These are phyloP conservation scores for Pseudogymnoascus pannorum DNA, from an alignment of 2,329 filamentous ascomycete species.

Conservation along the genomic window DNA sequence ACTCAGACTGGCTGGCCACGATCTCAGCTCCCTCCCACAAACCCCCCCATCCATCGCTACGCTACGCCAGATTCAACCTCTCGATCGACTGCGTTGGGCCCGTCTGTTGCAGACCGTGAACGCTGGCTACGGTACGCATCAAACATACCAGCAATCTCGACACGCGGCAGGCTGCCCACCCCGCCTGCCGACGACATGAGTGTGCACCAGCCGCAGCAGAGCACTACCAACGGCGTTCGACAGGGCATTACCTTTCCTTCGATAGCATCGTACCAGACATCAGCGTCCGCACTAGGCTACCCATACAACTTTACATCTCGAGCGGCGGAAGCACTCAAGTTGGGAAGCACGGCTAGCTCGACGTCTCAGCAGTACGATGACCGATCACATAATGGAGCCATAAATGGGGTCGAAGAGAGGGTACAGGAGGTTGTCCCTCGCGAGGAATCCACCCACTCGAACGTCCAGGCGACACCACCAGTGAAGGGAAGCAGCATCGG, in stretches of 20 bases:
- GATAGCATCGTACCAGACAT: conserved; percentile 14
- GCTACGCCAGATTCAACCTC: background rate
- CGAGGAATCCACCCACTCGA: conserved; percentile 23
- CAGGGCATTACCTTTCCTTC: conserved; percentile 29
- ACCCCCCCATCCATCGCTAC: background rate
- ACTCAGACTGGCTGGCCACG: conserved; percentile 10
- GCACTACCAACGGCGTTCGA: conserved; percentile 40
- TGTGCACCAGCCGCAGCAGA: conserved; percentile 39
- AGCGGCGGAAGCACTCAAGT: conserved; percentile 19
- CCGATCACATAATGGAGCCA: background rate
- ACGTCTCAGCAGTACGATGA: conserved; percentile 10
- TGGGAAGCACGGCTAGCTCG: conserved; percentile 15
- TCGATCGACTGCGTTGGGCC: background rate
- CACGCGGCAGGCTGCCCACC: conserved; percentile 38
- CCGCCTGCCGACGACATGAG: conserved; percentile 47
- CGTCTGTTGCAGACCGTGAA: background rate
- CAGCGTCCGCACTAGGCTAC: conserved; percentile 11
- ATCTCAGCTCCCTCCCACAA: background rate
- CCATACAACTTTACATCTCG: conserved; percentile 13
- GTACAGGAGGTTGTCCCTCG: conserved; percentile 18
- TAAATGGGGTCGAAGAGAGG: conserved; percentile 12
- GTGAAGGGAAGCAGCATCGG: conserved; percentile 73
- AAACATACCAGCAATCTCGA: conserved; percentile 20
- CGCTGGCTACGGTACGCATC: conserved; percentile 15
- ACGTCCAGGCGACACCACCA: conserved; percentile 63